Conservation (phyloP, 139 green algal species). For the Volvox africanus region DNA sequence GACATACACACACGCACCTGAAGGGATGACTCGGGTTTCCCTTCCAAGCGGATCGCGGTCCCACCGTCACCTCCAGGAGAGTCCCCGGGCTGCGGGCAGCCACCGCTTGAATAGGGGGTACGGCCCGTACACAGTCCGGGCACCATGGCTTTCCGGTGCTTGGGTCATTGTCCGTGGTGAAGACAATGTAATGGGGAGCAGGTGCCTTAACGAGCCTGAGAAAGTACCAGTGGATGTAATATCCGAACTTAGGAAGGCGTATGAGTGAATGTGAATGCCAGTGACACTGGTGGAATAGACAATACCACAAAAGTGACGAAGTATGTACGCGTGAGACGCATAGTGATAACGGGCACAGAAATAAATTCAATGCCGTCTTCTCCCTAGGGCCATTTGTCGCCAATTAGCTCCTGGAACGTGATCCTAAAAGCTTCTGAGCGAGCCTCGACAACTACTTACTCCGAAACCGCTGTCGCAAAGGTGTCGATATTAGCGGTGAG, state of each 20-base stretch:
- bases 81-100: background rate
- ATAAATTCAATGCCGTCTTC: background rate
- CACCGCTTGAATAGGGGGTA: constrained; percentile 14
- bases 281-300: too few species aligned
- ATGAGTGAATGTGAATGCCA: background rate
- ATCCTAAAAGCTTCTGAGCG: background rate
- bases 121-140: constrained; percentile 26
- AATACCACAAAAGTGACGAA: too few species aligned
- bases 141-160: constrained; percentile 23
- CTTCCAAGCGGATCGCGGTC: constrained; percentile 19
- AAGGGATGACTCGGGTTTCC: constrained; percentile 31
- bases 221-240: background rate
- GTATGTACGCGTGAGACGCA: too few species aligned
- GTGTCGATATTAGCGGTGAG: constrained; percentile 14
- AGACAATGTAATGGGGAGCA: constrained; percentile 31
- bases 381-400: background rate
- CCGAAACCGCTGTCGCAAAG: background rate
- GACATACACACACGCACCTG: background rate
- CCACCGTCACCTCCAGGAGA: constrained; percentile 46
- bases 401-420: background rate
- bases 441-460: background rate
- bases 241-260: background rate
- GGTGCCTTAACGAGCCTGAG: constrained; percentile 24
- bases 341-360: background rate
- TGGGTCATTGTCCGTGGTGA: constrained; percentile 28